Base-by-base conservation (phyloP, 2,329 filamentous ascomycete species). In the Venturiaceae sp. region DNA sequence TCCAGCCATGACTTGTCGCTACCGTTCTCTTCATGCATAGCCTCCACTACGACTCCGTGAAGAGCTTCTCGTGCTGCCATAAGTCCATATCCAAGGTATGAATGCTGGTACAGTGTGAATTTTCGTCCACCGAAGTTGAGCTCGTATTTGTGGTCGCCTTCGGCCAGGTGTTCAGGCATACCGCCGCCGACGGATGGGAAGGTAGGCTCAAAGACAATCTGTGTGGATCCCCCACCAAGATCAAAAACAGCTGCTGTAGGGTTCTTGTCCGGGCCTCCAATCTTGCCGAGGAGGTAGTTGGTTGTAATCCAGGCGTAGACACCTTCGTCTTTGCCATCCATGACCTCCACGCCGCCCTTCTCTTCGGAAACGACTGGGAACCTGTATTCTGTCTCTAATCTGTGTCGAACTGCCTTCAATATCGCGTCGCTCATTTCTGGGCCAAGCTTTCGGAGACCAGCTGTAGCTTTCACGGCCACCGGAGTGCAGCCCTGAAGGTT, bases 251-350 rank as follows among this genome's bases (percentile, higher is more conserved):
- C 94, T 41, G 94, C 95, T 1, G 94, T 97, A 55, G 90, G 88
- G 62, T 83, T 90, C 71, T 92, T 84, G 70, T 96, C 92, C 1
- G 91, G 89, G 11, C 89, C 88, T 60, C 94, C 94, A 72, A 99
- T 97, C 77, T 97, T 97, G 68, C 92, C 92, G 26, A 99, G 84
- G 41, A 99, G 86, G 74, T 99, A 99, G 80, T 99, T 99, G 64
- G 91, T 94, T 6, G 94, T 99, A 72, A 99, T 95, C 94, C 94
- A 99, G 57, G 94, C 95, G 70, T 95, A 99, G 32, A 99, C 92
- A 70, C 94, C 94, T 76, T 99, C 94, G 68, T 96, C 89, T 55
- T 89, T 91, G 62, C 94, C 94, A 67, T 96, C 92, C 94, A 99
- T 99, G 72, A 99, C 95, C 62, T 91, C 84, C 30, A 99, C 90